These are phyloP conservation scores for Pinus albicaulis DNA, from an alignment of 75 land plant species.

Conservation along the genomic window DNA sequence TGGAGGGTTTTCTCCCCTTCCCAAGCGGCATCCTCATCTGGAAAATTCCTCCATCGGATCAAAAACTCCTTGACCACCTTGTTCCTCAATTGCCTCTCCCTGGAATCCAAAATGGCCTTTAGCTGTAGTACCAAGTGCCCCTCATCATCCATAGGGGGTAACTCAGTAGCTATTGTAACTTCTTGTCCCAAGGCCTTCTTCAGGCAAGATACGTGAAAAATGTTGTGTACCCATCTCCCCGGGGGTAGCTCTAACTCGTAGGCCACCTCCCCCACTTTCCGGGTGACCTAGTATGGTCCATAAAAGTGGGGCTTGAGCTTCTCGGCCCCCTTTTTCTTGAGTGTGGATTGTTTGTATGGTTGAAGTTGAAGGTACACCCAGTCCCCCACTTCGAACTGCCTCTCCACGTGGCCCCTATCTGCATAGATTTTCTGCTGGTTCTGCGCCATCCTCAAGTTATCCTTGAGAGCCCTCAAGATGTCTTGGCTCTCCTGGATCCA, in stretches of 20 bases:
- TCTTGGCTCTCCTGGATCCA: not conserved
- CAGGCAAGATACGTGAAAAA: not conserved
- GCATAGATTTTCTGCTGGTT: not conserved
- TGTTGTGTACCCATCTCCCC: not conserved
- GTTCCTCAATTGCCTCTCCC: too few relatives aligned
- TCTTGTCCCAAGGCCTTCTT: too few relatives aligned
- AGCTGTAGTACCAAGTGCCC: too few relatives aligned
- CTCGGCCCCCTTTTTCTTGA: not conserved
- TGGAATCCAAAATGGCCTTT: too few relatives aligned
- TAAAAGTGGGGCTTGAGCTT: not conserved
- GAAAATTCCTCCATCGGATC: too few relatives aligned
- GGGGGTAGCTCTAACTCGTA: not conserved
- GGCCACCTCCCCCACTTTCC: not conserved
- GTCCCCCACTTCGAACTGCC: not conserved
- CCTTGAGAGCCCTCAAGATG: not conserved
- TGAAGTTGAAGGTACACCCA: not conserved
- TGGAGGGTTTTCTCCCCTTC: too few relatives aligned
- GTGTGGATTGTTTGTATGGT: not conserved
- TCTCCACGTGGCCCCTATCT: not conserved
- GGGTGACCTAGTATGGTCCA: not conserved
- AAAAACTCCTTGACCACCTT: too few relatives aligned
- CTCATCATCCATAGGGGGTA: not conserved
- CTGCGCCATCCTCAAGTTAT: not conserved
- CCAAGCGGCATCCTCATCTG: too few relatives aligned
- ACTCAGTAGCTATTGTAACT: too few relatives aligned